Conservation (phyloP, 139 green algal genomes). For the Chlorella sp. region DNA sequence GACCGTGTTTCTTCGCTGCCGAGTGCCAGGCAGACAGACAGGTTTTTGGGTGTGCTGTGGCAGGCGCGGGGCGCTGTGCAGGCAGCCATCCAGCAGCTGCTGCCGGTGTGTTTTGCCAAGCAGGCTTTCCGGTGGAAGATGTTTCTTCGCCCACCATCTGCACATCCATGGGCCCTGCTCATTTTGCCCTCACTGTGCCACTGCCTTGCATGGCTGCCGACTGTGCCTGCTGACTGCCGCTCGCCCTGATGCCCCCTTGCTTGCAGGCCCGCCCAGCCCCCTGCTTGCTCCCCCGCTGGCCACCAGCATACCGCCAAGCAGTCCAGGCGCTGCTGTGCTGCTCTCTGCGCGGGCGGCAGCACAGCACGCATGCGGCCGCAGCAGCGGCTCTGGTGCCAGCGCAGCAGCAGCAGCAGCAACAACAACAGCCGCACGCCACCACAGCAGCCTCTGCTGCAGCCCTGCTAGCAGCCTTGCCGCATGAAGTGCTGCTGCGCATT, state of each 20-base stretch:
- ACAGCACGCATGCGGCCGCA: not conserved
- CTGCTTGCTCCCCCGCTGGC: not conserved
- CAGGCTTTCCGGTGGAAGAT: too few relatives aligned
- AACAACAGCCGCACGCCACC: not conserved
- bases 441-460: not conserved
- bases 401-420: not conserved
- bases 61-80: too few relatives aligned
- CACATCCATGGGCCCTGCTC: too few relatives aligned
- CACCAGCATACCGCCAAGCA: not conserved
- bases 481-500: conserved; percentile 13
- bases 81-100: not conserved
- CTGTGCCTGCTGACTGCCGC: too few relatives aligned
- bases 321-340: not conserved
- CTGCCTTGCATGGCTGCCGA: too few relatives aligned
- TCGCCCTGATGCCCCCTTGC: not conserved
- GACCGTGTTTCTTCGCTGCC: not conserved
- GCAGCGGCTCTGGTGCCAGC: not conserved
- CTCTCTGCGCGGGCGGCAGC: not conserved
- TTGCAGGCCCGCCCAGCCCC: not conserved
- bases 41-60: too few relatives aligned
- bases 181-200: too few relatives aligned
- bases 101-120: too few relatives aligned
- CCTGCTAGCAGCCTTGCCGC: not conserved
- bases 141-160: too few relatives aligned
- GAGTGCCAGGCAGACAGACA: too few relatives aligned